These are phyloP conservation scores for Pythium sp. DNA, from an alignment of 352 stramenopile genomes.

Conservation along the genomic window DNA sequence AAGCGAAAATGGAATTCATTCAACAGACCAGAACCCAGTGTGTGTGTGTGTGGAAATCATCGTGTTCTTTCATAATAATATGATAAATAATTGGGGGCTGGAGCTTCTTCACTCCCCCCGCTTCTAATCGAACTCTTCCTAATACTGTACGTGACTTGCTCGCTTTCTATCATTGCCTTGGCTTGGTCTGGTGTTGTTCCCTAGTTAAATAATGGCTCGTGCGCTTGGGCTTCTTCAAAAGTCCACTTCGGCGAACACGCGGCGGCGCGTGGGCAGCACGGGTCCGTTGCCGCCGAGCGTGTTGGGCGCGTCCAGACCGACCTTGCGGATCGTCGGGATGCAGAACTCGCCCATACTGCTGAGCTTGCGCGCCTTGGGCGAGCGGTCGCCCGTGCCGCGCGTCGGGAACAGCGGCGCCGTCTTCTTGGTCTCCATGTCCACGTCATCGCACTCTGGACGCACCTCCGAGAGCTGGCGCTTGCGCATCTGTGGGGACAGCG, in stretches of 20 bases:
- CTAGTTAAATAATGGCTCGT: constrained; percentile 16
- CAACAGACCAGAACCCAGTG: not conserved
- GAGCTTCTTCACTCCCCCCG: not conserved
- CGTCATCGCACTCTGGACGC: constrained; percentile 30
- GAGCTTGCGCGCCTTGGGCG: constrained; percentile 61
- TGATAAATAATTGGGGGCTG: constrained; percentile 15
- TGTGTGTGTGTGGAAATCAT: constrained; percentile 4
- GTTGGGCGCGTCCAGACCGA: constrained; percentile 26
- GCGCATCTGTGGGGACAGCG: constrained; percentile 19
- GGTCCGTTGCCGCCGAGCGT: not conserved
- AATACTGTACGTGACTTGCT: not conserved
- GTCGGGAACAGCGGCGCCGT: constrained; percentile 30
- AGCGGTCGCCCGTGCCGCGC: constrained; percentile 26
- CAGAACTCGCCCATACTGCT: constrained; percentile 43
- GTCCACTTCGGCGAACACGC: constrained; percentile 80
- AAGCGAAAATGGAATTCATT: not conserved
- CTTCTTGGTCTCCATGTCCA: constrained; percentile 12
- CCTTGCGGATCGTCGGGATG: constrained; percentile 41
- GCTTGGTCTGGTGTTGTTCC: not conserved
- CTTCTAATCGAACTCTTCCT: constrained; percentile 6
- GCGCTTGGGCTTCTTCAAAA: constrained; percentile 24
- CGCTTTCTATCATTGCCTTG: constrained; percentile 5
- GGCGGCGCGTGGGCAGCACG: constrained; percentile 39
- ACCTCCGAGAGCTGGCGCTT: constrained; percentile 65
- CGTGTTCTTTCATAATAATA: constrained; percentile 17